phyloP scores from a whole-genome alignment of 345 rosid genomes.

The Isatis tinctoria region DNA sequence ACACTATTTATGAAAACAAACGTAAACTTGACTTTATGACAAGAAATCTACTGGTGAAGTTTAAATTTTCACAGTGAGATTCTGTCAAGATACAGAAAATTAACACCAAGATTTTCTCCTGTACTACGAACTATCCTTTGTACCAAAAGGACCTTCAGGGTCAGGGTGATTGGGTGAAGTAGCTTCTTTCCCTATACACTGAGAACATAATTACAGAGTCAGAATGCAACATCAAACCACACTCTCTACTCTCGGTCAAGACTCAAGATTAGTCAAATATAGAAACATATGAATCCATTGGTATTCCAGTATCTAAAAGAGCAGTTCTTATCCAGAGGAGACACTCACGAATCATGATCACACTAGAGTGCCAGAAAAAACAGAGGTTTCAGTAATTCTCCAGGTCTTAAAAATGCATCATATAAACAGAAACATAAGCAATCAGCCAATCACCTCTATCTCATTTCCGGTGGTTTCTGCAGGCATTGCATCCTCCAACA shows the following conservation, averaged over 20 bases:
- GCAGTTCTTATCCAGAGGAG: too few species aligned
- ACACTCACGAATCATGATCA: too few species aligned
- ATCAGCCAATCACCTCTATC: conserved; percentile 58
- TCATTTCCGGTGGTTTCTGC: conserved; percentile 71
- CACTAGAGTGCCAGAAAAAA: too few species aligned
- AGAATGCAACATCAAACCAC: too few species aligned
- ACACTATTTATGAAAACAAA: not conserved
- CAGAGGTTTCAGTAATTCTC: too few species aligned
- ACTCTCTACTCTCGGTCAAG: too few species aligned
- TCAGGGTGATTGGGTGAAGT: too few species aligned
- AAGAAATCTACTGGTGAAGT: not conserved
- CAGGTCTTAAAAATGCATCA: too few species aligned
- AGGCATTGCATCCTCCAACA: conserved; percentile 60
- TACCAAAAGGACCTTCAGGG: conserved; percentile 85
- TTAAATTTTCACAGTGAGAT: not conserved
- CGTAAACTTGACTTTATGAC: not conserved
- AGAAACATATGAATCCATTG: too few species aligned
- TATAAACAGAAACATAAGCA: not conserved
- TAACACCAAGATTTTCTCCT: not conserved
- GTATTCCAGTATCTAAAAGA: too few species aligned
- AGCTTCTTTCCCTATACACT: conserved; percentile 55
- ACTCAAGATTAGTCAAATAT: too few species aligned
- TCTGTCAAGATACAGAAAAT: not conserved
- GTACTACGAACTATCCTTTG: conserved; percentile 53
- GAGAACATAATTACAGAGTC: not conserved